Conservation (phyloP, 495 filamentous ascomycete genomes). For the Cudoniella acicularis region DNA sequence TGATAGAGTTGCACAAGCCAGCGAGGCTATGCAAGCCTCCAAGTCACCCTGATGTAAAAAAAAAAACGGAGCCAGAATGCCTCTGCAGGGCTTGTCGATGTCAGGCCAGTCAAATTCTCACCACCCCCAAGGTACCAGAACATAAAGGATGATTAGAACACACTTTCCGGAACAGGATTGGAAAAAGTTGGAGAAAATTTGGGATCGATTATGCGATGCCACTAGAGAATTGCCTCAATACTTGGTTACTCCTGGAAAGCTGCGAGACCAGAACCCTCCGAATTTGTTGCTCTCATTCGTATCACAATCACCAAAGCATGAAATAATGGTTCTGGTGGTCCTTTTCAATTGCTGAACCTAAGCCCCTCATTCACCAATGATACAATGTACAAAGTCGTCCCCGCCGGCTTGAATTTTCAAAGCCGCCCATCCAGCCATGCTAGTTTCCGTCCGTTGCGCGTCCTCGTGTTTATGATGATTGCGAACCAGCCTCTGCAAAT, state of each 20-base stretch:
- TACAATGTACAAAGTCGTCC: constrained; percentile 26
- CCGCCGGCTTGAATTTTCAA: not conserved
- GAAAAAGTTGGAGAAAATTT: too few species aligned
- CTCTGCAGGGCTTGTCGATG: too few species aligned
- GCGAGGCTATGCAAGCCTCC: too few species aligned
- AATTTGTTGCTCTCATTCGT: not conserved
- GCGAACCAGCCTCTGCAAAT: constrained; percentile 39
- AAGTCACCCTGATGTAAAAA: too few species aligned
- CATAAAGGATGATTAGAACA: too few species aligned
- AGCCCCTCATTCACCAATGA: constrained; percentile 13
- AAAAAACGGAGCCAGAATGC: too few species aligned
- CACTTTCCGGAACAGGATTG: too few species aligned
- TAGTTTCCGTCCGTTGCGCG: not conserved
- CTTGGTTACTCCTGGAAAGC: too few species aligned
- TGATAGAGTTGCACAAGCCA: not conserved
- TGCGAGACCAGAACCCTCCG: not conserved
- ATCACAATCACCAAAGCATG: not conserved
- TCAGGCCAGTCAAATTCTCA: too few species aligned
- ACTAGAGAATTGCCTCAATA: too few species aligned
- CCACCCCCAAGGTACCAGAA: too few species aligned
- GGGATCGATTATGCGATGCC: too few species aligned
- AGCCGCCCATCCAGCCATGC: not conserved
- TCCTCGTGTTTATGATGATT: constrained; percentile 1
- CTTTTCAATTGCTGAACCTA: constrained; percentile 12
- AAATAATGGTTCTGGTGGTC: not conserved